Evolutionary conservation across 805 yeast species (phyloP).

Genomic region (Maudiozyma saulgeensis): DNA sequence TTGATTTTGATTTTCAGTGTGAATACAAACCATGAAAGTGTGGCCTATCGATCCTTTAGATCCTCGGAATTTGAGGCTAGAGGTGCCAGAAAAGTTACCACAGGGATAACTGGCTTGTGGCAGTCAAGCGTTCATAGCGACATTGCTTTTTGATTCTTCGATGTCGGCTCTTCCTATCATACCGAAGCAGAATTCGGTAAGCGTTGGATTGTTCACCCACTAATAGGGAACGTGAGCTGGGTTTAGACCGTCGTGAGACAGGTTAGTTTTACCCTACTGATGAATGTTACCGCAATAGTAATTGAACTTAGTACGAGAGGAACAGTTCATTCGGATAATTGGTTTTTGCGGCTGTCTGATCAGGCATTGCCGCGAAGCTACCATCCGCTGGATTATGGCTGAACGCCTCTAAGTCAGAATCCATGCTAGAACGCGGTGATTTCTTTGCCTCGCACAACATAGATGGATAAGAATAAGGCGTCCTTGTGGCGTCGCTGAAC

Average conservation of each 20-base stretch:
- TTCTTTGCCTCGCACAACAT: slow-evolving; percentile 34
- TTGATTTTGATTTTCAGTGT: slow-evolving; percentile 39
- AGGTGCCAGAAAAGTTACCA: slow-evolving; percentile 38
- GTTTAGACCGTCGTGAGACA: slow-evolving; percentile 39
- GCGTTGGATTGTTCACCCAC: slow-evolving; percentile 41
- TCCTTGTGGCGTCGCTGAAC: slow-evolving; percentile 33
- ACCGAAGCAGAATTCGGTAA: slow-evolving; percentile 41
- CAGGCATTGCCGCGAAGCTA: slow-evolving; percentile 41
- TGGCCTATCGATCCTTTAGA: slow-evolving; percentile 42
- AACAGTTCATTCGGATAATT: slow-evolving; percentile 40
- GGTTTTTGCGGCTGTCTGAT: slow-evolving; percentile 39
- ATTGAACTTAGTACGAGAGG: slow-evolving; percentile 40
- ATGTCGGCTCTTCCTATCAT: slow-evolving; percentile 43
- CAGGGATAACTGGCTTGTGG: slow-evolving; percentile 39
- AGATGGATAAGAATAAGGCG: slow-evolving; percentile 36
- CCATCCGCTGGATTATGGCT: slow-evolving; percentile 30
- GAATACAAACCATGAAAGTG: slow-evolving; percentile 40
- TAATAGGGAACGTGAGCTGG: slow-evolving; percentile 38
- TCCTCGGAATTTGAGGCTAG: slow-evolving; percentile 38
- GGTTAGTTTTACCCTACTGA: slow-evolving; percentile 39
- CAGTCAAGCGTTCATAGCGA: slow-evolving; percentile 42
- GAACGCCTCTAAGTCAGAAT: slow-evolving; percentile 45
- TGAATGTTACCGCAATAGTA: slow-evolving; percentile 33
- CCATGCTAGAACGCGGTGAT: slow-evolving; percentile 42
- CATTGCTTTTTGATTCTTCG: slow-evolving; percentile 41